phyloP scores from a whole-genome alignment of 2,329 filamentous ascomycete genomes.

The Fusarium praegraminearum region DNA sequence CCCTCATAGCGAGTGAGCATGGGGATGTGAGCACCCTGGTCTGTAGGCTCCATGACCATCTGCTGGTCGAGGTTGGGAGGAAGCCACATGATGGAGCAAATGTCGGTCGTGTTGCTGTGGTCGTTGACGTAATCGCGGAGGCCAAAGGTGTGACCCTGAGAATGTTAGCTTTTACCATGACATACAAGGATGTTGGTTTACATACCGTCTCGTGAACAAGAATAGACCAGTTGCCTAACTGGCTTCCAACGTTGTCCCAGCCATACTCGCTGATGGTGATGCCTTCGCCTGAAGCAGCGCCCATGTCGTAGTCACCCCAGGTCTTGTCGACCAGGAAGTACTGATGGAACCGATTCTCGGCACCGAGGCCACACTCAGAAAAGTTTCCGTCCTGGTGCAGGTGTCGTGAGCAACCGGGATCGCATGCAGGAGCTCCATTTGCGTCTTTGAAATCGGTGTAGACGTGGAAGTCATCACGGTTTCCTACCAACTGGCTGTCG shows the following conservation, averaged over 20 bases:
- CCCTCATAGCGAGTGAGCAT: neutral
- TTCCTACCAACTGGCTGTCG: neutral
- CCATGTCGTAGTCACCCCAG: neutral
- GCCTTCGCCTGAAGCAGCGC: neutral
- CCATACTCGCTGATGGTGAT: neutral
- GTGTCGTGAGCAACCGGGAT: neutral
- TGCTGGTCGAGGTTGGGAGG: neutral
- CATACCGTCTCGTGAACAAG: neutral
- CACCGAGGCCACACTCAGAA: neutral
- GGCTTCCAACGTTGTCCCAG: neutral
- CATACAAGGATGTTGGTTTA: neutral
- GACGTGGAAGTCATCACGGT: neutral
- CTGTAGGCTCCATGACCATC: neutral
- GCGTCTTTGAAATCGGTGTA: neutral
- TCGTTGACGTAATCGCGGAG: neutral
- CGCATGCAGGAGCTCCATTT: neutral
- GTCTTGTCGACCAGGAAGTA: neutral
- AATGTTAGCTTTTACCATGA: neutral
- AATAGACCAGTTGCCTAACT: neutral
- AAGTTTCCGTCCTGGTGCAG: neutral
- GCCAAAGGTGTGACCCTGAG: neutral
- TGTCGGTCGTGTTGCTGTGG: neutral
- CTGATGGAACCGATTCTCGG: neutral
- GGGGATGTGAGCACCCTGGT: neutral
- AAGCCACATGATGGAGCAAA: neutral